Evolutionary conservation across 805 yeast genomes (phyloP).

Genomic region (Lipomyces sp.): DNA sequence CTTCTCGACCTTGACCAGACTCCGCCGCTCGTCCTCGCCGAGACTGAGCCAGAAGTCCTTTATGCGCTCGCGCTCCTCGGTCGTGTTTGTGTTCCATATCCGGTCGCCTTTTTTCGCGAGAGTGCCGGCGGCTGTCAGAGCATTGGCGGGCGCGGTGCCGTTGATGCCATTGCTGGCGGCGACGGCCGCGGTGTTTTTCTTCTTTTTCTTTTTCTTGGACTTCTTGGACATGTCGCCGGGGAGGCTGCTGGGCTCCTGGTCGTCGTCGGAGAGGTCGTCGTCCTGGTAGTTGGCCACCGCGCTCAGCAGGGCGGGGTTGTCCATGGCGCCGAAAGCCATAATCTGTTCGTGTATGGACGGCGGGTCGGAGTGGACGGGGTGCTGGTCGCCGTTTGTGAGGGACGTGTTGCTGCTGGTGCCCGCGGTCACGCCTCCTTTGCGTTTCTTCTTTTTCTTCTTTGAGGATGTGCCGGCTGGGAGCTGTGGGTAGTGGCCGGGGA

Average conservation of each 20-base stretch:
- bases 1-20: slow-evolving; percentile 63
- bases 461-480: slow-evolving; percentile 2
- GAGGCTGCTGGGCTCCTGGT: background rate
- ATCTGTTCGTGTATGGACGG: background rate
- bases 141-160: background rate
- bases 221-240: slow-evolving; percentile 3
- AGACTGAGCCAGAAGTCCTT: slow-evolving; percentile 65
- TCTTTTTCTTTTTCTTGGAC: slow-evolving; percentile 23
- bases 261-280: slow-evolving; percentile 13
- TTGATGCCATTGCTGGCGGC: background rate
- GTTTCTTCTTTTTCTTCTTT: slow-evolving; percentile 30
- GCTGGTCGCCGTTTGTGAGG: background rate
- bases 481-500: background rate
- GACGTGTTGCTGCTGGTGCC: slow-evolving; percentile 4
- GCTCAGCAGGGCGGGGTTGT: background rate
- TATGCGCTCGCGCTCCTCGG: slow-evolving; percentile 52
- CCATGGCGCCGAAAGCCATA: background rate
- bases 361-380: background rate
- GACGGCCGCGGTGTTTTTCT: slow-evolving; percentile 6
- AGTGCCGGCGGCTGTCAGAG: background rate
- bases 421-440: slow-evolving; percentile 20
- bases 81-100: slow-evolving; percentile 49
- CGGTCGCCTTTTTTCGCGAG: slow-evolving; percentile 30
- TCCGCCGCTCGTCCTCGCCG: slow-evolving; percentile 55
- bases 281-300: background rate